Evolutionary conservation across 768 basidiomycete genomes (phyloP).

Genomic region (Psilocybe cyanescens): DNA sequence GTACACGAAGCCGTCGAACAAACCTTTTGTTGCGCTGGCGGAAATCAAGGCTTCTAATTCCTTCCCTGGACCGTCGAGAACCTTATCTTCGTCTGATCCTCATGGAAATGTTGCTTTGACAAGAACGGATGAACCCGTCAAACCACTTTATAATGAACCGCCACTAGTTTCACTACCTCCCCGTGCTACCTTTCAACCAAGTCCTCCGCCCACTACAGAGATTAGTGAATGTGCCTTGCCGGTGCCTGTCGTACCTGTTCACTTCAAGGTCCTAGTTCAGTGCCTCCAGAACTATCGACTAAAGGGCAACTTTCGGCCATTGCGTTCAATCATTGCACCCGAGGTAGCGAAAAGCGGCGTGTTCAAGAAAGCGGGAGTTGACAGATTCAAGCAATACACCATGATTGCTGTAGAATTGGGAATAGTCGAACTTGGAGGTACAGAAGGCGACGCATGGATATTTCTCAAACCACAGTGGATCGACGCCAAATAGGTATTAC

Average conservation of each 20-base stretch:
- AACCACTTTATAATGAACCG: not conserved
- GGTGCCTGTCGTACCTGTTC: conserved; percentile 8
- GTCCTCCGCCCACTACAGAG: not conserved
- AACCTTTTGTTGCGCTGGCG: no score
- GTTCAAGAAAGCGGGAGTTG: conserved; percentile 43
- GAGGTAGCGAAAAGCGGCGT: conserved; percentile 32
- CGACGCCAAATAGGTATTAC: not conserved
- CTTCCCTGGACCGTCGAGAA: no score
- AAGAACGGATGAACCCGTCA: not conserved
- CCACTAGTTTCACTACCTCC: not conserved
- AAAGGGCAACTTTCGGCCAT: conserved; percentile 34
- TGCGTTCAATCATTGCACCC: conserved; percentile 41
- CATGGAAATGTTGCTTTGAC: no score
- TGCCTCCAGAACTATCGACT: conserved; percentile 32
- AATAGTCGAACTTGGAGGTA: conserved; percentile 45
- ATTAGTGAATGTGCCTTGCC: not conserved
- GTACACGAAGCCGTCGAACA: no score
- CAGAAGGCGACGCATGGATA: conserved; percentile 42
- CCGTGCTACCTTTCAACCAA: not conserved
- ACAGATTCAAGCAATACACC: conserved; percentile 45
- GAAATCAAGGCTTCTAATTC: no score
- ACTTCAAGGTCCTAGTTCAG: conserved; percentile 39
- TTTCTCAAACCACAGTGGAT: conserved; percentile 32
- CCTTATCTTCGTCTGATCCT: no score
- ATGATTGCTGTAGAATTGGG: conserved; percentile 38